Percentiles rank a stretch among this genome's conserved stretches.
Conservation (phyloP, 805 yeast genomes). For the Metschnikowia corniflorae region DNA sequence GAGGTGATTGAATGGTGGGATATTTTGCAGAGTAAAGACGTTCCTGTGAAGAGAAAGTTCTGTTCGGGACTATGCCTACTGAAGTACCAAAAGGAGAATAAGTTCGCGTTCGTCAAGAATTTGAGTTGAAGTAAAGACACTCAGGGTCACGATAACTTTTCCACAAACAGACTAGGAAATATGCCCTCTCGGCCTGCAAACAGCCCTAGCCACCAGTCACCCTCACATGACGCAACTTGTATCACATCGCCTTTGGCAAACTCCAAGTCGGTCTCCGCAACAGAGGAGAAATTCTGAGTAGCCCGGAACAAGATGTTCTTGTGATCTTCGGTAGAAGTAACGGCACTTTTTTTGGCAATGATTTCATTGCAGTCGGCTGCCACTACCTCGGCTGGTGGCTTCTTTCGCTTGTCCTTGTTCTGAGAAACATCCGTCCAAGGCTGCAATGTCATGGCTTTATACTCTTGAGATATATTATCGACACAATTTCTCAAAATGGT, state of each 20-base stretch:
- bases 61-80: slow-evolving; percentile 49
- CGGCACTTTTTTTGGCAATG: background rate
- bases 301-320: slow-evolving; percentile 34
- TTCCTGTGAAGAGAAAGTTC: slow-evolving; percentile 54
- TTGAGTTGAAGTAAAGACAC: background rate
- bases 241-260: slow-evolving; percentile 44
- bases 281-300: slow-evolving; percentile 34
- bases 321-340: background rate
- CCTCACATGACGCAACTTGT: slow-evolving; percentile 27
- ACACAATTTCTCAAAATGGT: background rate
- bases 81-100: slow-evolving; percentile 18
- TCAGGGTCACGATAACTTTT: background rate
- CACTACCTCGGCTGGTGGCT: background rate
- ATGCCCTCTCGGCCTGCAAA: slow-evolving; percentile 25
- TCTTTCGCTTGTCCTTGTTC: background rate
- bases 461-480: no score
- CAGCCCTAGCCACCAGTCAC: slow-evolving; percentile 39
- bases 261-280: slow-evolving; percentile 40
- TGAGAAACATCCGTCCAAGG: background rate
- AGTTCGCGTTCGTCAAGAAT: background rate
- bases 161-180: slow-evolving; percentile 35
- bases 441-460: no score
- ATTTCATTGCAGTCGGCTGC: background rate
- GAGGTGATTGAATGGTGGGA: slow-evolving; percentile 70
- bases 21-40: slow-evolving; percentile 42